Base-by-base conservation (phyloP, 306 rosid genomes). In the Inga leiocalycina region DNA sequence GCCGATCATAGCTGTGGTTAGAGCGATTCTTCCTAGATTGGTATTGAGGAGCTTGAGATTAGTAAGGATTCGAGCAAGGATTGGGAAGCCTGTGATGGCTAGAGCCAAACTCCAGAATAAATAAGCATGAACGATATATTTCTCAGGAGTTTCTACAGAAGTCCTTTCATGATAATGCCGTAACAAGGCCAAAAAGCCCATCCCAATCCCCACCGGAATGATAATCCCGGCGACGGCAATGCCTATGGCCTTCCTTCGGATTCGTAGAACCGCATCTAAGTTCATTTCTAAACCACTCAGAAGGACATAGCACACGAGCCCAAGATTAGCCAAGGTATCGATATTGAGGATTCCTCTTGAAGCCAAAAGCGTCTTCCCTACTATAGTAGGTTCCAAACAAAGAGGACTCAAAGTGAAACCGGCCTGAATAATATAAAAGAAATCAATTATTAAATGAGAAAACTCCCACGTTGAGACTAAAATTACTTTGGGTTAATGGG, bases 251-350 rank as follows among this genome's bases (percentile, higher is more conserved):
- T 71, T 84, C 78, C 75, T 84, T 46, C 68, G 69, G 16, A 75
- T 61, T 43, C 73, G 49, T 5, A 44, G n/a, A 32, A 71, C n/a
- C 20, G 22, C 41, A 13, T 76, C 78, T 14, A 71, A 43, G 77
- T 87, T 82, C 86, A 87, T 84, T 59, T 87, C 88, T 48, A 87
- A 81, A 1, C 90, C 90, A 49, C 75, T 70, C 5, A 87, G 82
- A 79, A 87, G 82, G 19, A 61, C 86, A 27, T 81, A 79, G 56
- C 20, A 75, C 64, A 79, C 39, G 9, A 87, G 65, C 45, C 88
- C 88, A 6, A 84, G 0, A 56, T 81, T 20, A 41, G 82, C 44
- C 24, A 6, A 22, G 35, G 82, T 79, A 46, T 87, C 90, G 7
- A 87, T 5, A 0, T 46, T 34, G 30, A 81, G 20, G 62, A 62